Percentiles rank a stretch among this genome's conserved stretches.
Conservation (phyloP, 345 rosid genomes). For the Euphorbia lathyris region DNA sequence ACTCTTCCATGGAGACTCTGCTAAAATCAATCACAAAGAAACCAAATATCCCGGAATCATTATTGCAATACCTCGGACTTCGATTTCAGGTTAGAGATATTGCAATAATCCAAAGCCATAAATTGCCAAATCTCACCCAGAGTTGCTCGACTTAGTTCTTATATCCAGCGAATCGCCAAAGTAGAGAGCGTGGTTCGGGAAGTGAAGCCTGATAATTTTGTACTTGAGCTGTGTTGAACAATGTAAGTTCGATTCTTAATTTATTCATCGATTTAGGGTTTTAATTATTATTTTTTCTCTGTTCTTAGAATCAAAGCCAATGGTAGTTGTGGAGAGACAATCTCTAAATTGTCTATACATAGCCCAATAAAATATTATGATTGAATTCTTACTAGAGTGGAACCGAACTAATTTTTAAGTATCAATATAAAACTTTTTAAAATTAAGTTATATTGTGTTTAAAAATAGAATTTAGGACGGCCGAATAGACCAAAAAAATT, state of each 20-base stretch:
- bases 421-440: too few species aligned
- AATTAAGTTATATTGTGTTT: too few species aligned
- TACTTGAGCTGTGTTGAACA: conserved; percentile 92
- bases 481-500: too few species aligned
- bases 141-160: conserved; percentile 69
- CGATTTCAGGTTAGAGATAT: conserved; percentile 56
- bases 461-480: too few species aligned
- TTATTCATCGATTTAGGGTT: not conserved
- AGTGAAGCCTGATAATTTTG: conserved; percentile 71
- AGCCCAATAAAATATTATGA: not conserved
- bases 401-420: too few species aligned
- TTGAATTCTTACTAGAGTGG: not conserved
- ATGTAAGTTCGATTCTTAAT: conserved; percentile 42
- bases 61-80: too few species aligned
- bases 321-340: too few species aligned
- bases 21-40: too few species aligned
- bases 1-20: too few species aligned
- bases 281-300: not conserved
- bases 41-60: too few species aligned
- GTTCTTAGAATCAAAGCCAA: too few species aligned
- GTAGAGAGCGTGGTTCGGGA: conserved; percentile 71
- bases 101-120: conserved; percentile 47
- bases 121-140: conserved; percentile 48
- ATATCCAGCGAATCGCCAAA: conserved; percentile 50
- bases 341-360: too few species aligned